These are phyloP conservation scores for Pleurotus giganteus DNA, from an alignment of 768 basidiomycete species.

Conservation along the genomic window DNA sequence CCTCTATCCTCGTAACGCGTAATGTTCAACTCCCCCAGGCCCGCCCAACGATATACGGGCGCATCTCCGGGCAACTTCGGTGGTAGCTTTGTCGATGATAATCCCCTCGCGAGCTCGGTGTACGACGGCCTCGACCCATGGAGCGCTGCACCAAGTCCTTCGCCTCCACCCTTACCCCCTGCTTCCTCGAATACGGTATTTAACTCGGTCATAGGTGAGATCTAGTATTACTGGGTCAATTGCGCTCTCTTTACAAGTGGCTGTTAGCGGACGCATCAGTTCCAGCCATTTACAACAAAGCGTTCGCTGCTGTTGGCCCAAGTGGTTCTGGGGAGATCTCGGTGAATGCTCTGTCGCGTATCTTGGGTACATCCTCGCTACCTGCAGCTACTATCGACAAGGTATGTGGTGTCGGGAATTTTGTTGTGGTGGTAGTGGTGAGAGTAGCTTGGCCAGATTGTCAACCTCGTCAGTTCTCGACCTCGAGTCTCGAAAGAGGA, in stretches of 20 bases:
- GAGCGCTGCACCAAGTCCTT: constrained; percentile 73
- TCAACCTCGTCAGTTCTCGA: constrained; percentile 81
- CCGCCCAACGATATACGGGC: constrained; percentile 63
- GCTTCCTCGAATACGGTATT: constrained; percentile 48
- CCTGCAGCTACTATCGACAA: constrained; percentile 82
- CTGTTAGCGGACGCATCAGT: constrained; percentile 73
- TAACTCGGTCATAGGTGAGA: constrained; percentile 67
- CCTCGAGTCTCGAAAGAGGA: constrained; percentile 83
- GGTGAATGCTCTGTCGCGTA: constrained; percentile 77
- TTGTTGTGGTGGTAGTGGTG: constrained; percentile 2
- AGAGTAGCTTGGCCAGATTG: constrained; percentile 55
- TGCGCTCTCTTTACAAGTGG: background rate
- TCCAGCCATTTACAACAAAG: constrained; percentile 71
- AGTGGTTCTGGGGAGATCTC: constrained; percentile 73
- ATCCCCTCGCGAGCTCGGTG: constrained; percentile 69
- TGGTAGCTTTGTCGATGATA: constrained; percentile 72
- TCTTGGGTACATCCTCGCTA: constrained; percentile 73
- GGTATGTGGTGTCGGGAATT: constrained; percentile 40
- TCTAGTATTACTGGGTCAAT: too few relatives aligned
- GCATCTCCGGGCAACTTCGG: constrained; percentile 59
- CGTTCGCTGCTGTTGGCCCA: constrained; percentile 75
- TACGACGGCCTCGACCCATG: constrained; percentile 83
- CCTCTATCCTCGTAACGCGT: constrained; percentile 13
- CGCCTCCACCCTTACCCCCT: constrained; percentile 57
- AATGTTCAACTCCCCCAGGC: constrained; percentile 87